A percentile compares a stretch with the other conserved stretches of the same genome.
These are phyloP conservation scores for Microbotryomycetes sp. DNA, from an alignment of 1,284 basidiomycete genomes.

Conservation along the genomic window DNA sequence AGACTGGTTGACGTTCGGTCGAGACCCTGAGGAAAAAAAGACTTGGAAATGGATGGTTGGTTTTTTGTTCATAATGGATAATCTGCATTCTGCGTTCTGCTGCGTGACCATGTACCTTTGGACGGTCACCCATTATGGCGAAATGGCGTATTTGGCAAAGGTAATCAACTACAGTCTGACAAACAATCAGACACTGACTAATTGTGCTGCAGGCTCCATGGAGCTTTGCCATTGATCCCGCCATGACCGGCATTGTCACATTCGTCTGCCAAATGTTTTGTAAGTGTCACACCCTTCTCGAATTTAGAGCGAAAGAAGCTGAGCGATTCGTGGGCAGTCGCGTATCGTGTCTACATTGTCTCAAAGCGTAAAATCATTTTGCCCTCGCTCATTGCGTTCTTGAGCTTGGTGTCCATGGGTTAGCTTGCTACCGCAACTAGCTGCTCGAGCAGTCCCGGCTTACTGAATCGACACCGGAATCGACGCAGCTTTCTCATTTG, in stretches of 20 bases:
- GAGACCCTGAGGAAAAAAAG: background rate
- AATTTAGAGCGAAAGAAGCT: too few relatives aligned
- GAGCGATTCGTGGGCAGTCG: too few relatives aligned
- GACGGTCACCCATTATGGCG: slow-evolving; percentile 12
- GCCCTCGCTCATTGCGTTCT: background rate
- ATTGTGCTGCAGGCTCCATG: slow-evolving; percentile 1
- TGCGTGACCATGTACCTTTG: background rate
- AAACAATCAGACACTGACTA: too few relatives aligned
- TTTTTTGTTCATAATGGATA: background rate
- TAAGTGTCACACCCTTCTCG: background rate
- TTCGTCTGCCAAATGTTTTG: slow-evolving; percentile 1
- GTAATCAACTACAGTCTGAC: too few relatives aligned
- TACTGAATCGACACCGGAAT: too few relatives aligned
- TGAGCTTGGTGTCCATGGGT: background rate
- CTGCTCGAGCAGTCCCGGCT: background rate
- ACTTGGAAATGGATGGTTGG: background rate
- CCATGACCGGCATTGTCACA: slow-evolving; percentile 8
- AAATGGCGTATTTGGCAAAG: background rate
- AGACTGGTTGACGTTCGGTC: background rate
- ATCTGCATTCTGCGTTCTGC: background rate
- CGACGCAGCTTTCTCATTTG: slow-evolving; percentile 4
- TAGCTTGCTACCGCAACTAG: too few relatives aligned
- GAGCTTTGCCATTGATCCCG: slow-evolving; percentile 9
- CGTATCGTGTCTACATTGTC: background rate
- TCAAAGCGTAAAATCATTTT: background rate